A percentile compares a stretch with the other conserved stretches of the same genome.
phyloP scores from a whole-genome alignment of 805 yeast species.

The Starmera quercuum region DNA sequence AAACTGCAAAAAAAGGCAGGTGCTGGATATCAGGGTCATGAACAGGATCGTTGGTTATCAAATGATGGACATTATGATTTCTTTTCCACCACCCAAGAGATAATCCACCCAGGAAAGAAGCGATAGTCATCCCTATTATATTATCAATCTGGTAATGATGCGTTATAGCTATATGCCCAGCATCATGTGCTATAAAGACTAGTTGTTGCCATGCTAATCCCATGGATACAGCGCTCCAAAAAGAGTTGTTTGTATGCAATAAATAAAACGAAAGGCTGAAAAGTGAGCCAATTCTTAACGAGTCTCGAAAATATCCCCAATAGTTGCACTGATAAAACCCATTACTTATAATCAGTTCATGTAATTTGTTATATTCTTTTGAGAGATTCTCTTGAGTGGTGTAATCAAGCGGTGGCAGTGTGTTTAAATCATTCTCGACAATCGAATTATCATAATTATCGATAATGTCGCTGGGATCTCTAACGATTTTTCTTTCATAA shows the following conservation, averaged over 20 bases:
- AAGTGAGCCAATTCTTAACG: slow-evolving; percentile 48
- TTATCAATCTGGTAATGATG: slow-evolving; percentile 76
- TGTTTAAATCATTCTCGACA: slow-evolving; percentile 46
- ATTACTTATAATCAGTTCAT: slow-evolving; percentile 40
- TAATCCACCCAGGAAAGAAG: slow-evolving; percentile 80
- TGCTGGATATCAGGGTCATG: slow-evolving; percentile 96
- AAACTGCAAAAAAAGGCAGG: slow-evolving; percentile 84
- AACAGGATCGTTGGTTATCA: slow-evolving; percentile 85
- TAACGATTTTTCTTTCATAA: slow-evolving; percentile 26
- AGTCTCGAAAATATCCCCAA: slow-evolving; percentile 64
- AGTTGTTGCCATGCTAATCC: slow-evolving; percentile 88
- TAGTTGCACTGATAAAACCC: slow-evolving; percentile 72
- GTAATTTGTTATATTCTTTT: slow-evolving; percentile 52
- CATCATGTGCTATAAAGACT: slow-evolving; percentile 84
- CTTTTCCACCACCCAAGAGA: slow-evolving; percentile 94
- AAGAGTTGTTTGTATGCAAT: slow-evolving; percentile 36
- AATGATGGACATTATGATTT: slow-evolving; percentile 89
- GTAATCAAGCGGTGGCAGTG: slow-evolving; percentile 59
- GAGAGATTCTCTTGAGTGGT: slow-evolving; percentile 55
- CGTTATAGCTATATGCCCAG: slow-evolving; percentile 79
- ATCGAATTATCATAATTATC: slow-evolving; percentile 51
- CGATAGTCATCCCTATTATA: slow-evolving; percentile 62
- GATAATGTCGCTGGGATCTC: slow-evolving; percentile 48
- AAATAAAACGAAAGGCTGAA: slow-evolving; percentile 42
- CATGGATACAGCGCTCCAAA: slow-evolving; percentile 52